These are phyloP conservation scores for Aspergillus costaricaensis DNA, from an alignment of 2,329 filamentous ascomycete genomes.

Conservation along the genomic window DNA sequence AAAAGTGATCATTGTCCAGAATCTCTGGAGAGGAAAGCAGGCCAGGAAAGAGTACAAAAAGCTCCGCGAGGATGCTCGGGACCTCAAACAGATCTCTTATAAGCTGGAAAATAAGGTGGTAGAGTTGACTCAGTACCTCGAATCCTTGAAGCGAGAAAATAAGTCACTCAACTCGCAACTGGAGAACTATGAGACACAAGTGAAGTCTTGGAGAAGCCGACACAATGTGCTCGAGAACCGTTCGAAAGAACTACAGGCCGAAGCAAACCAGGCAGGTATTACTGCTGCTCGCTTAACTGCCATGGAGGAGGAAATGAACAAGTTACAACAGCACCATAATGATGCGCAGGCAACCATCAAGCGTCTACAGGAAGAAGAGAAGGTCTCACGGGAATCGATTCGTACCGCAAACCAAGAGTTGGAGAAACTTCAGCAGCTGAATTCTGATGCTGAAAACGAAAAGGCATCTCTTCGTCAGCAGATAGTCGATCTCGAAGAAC, in stretches of 20 bases:
- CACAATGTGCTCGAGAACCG: slow-evolving; percentile 87
- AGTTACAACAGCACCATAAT: slow-evolving; percentile 82
- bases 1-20: slow-evolving; percentile 88
- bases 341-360: slow-evolving; percentile 91
- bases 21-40: slow-evolving; percentile 81
- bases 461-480: slow-evolving; percentile 85
- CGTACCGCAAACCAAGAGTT: slow-evolving; percentile 78
- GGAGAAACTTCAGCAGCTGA: slow-evolving; percentile 73
- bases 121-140: slow-evolving; percentile 90
- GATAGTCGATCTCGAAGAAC: slow-evolving; percentile 84
- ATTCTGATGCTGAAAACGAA: slow-evolving; percentile 77
- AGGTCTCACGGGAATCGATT: slow-evolving; percentile 78
- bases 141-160: slow-evolving; percentile 92
- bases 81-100: slow-evolving; percentile 99
- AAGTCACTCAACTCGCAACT: slow-evolving; percentile 84
- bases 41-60: slow-evolving; percentile 86
- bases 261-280: slow-evolving; percentile 97
- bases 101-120: slow-evolving; percentile 99
- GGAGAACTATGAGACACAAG: slow-evolving; percentile 92
- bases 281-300: slow-evolving; percentile 84
- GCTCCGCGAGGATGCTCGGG: slow-evolving; percentile 90
- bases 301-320: slow-evolving; percentile 95
- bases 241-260: slow-evolving; percentile 90
- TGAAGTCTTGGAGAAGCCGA: slow-evolving; percentile 92
- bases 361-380: slow-evolving; percentile 91